Evolutionary conservation across 257 asterid genomes (phyloP).

Genomic region (Solanum clarkiae): DNA sequence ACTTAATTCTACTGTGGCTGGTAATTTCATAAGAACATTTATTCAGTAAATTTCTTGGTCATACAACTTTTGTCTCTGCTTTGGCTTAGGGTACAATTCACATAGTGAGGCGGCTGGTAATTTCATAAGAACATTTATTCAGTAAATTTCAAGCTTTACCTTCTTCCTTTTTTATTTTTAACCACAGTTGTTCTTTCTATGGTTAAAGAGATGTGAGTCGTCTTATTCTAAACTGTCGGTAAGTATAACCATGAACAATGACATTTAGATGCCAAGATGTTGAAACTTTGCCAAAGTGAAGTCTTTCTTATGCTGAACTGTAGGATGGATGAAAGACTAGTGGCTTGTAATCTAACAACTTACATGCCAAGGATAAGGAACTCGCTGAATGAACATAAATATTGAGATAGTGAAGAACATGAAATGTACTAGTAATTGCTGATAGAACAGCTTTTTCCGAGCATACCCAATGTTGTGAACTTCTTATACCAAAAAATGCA

Average conservation of each 20-base stretch:
- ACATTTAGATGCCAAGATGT: neutral
- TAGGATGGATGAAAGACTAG: neutral
- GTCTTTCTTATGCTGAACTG: neutral
- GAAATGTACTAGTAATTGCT: neutral
- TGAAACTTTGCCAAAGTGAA: neutral
- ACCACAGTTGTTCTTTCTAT: neutral
- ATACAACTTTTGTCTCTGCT: neutral
- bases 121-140: too few relatives aligned
- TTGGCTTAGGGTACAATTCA: neutral
- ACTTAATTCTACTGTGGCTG: constrained; percentile 21
- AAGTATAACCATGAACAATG: neutral
- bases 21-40: constrained; percentile 11
- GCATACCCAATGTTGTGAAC: neutral
- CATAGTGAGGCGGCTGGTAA: neutral
- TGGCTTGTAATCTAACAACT: neutral
- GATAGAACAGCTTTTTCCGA: neutral
- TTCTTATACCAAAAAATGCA: neutral
- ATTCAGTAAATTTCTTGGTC: neutral
- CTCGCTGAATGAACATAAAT: neutral
- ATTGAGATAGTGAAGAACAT: neutral
- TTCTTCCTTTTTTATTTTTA: neutral
- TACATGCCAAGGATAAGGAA: neutral
- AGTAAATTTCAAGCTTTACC: too few relatives aligned
- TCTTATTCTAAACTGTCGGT: neutral
- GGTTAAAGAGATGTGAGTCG: neutral